A percentile compares a stretch with the other conserved stretches of the same genome.
Conservation (phyloP, 2,329 filamentous ascomycete genomes). For the Colletotrichum scovillei region DNA sequence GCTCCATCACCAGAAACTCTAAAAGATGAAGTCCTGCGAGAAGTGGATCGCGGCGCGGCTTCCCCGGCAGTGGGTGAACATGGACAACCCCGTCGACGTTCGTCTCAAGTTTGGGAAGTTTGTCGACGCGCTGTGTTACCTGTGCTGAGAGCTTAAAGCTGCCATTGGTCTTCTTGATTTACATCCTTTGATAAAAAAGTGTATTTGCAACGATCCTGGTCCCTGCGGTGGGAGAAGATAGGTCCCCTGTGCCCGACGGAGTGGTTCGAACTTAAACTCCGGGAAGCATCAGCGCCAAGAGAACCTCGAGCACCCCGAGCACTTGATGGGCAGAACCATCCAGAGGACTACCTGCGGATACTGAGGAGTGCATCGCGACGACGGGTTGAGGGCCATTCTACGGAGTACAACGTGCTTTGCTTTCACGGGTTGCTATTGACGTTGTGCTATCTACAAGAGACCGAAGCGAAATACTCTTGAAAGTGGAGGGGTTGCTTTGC, state of each 20-base stretch:
- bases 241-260: not conserved
- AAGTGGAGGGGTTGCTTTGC: not conserved
- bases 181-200: not conserved
- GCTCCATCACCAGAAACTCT: not conserved
- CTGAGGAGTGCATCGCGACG: not conserved
- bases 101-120: not conserved
- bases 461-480: not conserved
- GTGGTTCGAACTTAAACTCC: not conserved
- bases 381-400: not conserved
- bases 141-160: too few relatives aligned
- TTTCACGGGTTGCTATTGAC: not conserved
- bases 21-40: not conserved
- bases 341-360: not conserved
- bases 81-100: not conserved
- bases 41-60: constrained; percentile 23
- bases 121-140: too few relatives aligned
- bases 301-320: not conserved
- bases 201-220: not conserved
- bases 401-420: too few relatives aligned
- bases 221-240: not conserved
- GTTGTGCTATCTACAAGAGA: not conserved
- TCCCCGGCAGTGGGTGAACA: not conserved
- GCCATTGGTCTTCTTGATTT: not conserved
- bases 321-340: not conserved
- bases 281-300: not conserved